A percentile compares a stretch with the other conserved stretches of the same genome.
Conservation (phyloP, 2,329 filamentous ascomycete species). For the Colletotrichum sp. region DNA sequence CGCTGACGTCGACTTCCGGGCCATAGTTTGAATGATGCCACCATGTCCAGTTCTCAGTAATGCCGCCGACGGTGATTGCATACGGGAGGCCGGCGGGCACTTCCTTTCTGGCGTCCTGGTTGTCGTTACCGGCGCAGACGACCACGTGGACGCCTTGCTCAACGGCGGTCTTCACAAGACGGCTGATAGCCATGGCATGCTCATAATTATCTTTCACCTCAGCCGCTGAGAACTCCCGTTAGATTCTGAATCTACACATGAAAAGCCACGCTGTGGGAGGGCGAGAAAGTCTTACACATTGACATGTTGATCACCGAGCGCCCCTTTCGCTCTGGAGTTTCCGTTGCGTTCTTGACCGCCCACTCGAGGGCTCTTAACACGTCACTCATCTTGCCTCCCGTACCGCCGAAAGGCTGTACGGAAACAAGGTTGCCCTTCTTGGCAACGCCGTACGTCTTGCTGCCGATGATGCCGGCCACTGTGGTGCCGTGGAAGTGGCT, state of each 20-base stretch:
- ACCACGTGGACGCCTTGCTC: constrained; percentile 53
- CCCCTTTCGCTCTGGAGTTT: constrained; percentile 25
- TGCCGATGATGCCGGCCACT: constrained; percentile 40
- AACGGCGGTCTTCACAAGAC: constrained; percentile 48
- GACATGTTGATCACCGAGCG: constrained; percentile 51
- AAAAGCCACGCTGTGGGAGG: background rate
- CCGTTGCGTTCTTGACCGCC: constrained; percentile 36
- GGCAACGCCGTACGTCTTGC: constrained; percentile 43
- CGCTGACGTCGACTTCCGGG: constrained; percentile 49
- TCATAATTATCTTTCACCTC: no score
- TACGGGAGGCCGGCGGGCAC: constrained; percentile 53
- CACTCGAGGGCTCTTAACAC: constrained; percentile 37
- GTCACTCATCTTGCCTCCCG: constrained; percentile 31
- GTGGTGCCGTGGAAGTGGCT: constrained; percentile 46
- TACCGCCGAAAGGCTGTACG: constrained; percentile 48
- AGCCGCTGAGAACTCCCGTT: background rate
- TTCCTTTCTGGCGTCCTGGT: constrained; percentile 35
- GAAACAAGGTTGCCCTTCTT: constrained; percentile 47
- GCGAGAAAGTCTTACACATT: constrained; percentile 27
- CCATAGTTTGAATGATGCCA: constrained; percentile 59
- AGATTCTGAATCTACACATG: background rate
- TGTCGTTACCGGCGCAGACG: constrained; percentile 59
- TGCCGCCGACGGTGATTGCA: constrained; percentile 59
- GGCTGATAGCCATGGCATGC: no score
- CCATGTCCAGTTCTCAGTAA: constrained; percentile 40